Evolutionary conservation across 768 basidiomycete species (phyloP).

Genomic region (Mycena pura): DNA sequence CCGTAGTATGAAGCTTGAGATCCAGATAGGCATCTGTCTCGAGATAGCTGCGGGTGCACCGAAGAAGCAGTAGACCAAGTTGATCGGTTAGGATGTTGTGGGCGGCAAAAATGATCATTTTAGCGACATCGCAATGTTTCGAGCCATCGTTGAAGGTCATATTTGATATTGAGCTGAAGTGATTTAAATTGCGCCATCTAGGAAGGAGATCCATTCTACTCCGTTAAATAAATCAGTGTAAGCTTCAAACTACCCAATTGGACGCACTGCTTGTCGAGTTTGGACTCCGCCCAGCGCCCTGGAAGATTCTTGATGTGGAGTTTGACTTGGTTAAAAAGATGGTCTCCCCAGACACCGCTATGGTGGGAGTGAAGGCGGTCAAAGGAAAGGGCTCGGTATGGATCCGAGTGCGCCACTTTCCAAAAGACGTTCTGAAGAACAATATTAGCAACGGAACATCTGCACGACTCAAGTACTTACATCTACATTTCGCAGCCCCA

Average conservation of each 20-base stretch:
- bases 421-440: slow-evolving; percentile 48
- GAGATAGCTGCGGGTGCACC: slow-evolving; percentile 37
- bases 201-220: slow-evolving; percentile 38
- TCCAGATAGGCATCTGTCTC: slow-evolving; percentile 36
- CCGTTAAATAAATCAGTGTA: slow-evolving; percentile 15
- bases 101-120: slow-evolving; percentile 37
- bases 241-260: slow-evolving; percentile 6
- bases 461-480: slow-evolving; percentile 19
- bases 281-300: slow-evolving; percentile 3
- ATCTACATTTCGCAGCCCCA: slow-evolving; percentile 30
- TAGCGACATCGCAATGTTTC: slow-evolving; percentile 45
- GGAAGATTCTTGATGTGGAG: slow-evolving; percentile 22
- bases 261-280: slow-evolving; percentile 33
- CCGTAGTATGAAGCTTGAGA: slow-evolving; percentile 39
- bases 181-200: slow-evolving; percentile 41
- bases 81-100: slow-evolving; percentile 30
- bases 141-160: slow-evolving; percentile 40
- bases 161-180: slow-evolving; percentile 35
- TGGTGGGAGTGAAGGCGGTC: slow-evolving; percentile 45
- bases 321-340: slow-evolving; percentile 37
- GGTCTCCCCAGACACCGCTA: slow-evolving; percentile 24
- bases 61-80: slow-evolving; percentile 35
- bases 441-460: neutral
- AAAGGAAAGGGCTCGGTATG: slow-evolving; percentile 40
- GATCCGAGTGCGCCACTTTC: slow-evolving; percentile 40